Evolutionary conservation across 2,329 filamentous ascomycete genomes (phyloP).

Genomic region (Sclerotinia trifoliorum): DNA sequence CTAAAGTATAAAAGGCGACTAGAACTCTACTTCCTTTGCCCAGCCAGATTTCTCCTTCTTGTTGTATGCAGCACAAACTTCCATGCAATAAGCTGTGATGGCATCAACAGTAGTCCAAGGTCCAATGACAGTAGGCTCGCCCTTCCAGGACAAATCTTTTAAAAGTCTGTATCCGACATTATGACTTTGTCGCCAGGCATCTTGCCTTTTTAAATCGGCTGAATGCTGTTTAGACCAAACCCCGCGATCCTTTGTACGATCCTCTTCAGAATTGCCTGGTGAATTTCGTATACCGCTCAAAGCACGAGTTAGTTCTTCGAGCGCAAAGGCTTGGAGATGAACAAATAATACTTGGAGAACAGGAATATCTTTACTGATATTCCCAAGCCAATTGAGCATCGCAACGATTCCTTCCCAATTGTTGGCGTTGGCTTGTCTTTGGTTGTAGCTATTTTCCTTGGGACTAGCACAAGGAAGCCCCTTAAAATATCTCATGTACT

Average conservation of each 20-base stretch:
- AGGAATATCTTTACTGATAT: slow-evolving; percentile 14
- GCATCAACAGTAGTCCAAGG: slow-evolving; percentile 21
- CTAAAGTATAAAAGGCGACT: background rate
- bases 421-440: background rate
- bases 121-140: background rate
- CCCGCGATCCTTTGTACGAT: slow-evolving; percentile 1
- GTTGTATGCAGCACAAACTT: slow-evolving; percentile 21
- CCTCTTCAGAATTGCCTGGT: slow-evolving; percentile 9
- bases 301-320: slow-evolving; percentile 16
- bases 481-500: slow-evolving; percentile 37
- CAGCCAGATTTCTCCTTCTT: slow-evolving; percentile 23
- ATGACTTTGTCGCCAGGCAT: slow-evolving; percentile 16
- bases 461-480: slow-evolving; percentile 19
- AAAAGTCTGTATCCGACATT: slow-evolving; percentile 3
- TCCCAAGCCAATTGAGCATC: background rate
- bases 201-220: background rate
- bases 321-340: slow-evolving; percentile 17
- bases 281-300: background rate
- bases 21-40: slow-evolving; percentile 22
- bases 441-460: slow-evolving; percentile 39
- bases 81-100: slow-evolving; percentile 18
- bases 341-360: slow-evolving; percentile 13
- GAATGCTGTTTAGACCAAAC: slow-evolving; percentile 13
- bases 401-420: slow-evolving; percentile 43
- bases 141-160: background rate